Base-by-base conservation (phyloP, 108 stramenopile genomes). In the Epithemia pelagica region DNA sequence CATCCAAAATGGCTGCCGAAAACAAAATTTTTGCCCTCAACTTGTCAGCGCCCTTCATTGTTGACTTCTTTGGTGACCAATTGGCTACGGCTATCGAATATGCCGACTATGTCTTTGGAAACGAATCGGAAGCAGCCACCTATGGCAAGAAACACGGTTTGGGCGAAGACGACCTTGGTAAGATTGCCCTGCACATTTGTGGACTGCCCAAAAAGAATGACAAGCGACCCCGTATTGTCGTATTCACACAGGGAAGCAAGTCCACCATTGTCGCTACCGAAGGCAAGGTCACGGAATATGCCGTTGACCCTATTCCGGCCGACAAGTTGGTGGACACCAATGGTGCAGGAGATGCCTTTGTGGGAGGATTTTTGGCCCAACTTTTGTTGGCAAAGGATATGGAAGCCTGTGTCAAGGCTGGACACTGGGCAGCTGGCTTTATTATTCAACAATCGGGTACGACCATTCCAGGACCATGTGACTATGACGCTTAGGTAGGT, bases 291-390 rank as follows among this genome's bases (percentile, higher is more conserved):
- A 81, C 74, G 30, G 85, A 87, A 71, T 98, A 85, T 81, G 76
- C 91, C 21, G 97, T 99, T 24, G 89, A 85, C 26, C 83, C 90
- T 20, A 75, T 98, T 27, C 66, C 77, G 26, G 80, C 82, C 75
- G 96, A 95, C n/a, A 59, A 81, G 46, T 73, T 99, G 52, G 99
- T 99, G 23, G 99, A 99, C 73, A 97, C 96, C 67, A 99, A 99
- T 73, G 99, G 99, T 30, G 99, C 99, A 20, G 99, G 99, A 52
- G 99, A 99, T 78, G 96, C 97, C 71, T 99, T 99, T 77, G 99
- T 99, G 0, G 99, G 99, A 31, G 99, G 99, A 46, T 99, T 98
- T 88, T 80, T 98, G 56, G 73, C 95, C 22, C 87, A 91, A 68
- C 80, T 98, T 51, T 66, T 89, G 29, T 71, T 76, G 32, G 92